Evolutionary conservation across 2,329 filamentous ascomycete species (phyloP), one percentile per base, ranked within the genome.

Genomic region (Talaromyces sp.): DNA sequence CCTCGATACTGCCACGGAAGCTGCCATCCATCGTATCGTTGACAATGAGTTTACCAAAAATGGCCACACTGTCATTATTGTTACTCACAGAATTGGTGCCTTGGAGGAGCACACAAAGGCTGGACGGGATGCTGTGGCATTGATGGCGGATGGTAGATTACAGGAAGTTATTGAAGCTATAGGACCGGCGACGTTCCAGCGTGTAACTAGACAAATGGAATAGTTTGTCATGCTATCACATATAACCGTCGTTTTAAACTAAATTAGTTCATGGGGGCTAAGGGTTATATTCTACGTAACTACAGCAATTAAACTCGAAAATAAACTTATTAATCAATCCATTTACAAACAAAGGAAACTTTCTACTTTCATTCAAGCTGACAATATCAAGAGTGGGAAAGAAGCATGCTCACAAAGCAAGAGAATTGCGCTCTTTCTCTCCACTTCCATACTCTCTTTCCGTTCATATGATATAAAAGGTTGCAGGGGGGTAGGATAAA

Each of bases 61-160:
- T 1, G 54, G 47, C 3, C 59, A 61, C 30, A 61, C 59, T n/a
- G 47, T 57, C 8, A 57, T 61, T 10, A 28, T 57, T 14, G 47
- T 61, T 53, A 33, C 54, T 47, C 59, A 61, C 51, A 28, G 33
- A 27, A 23, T 61, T 44, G 28, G 33, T 57, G 47, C 16, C 9
- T 36, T 61, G 44, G 34, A 44, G 27, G 34, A 57, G 40, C 27
- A 53, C 14, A 44, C 44, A 16, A 8, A 61, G 40, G 31, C 3
- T 27, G 54, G 59, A 40, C 42, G 59, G 31, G 28, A 57, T 57
- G 42, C 44, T 5, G 44, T 61, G 34, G 59, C 54, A 31, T n/a
- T 61, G 16, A 57, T 61, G n/a, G 59, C 44, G 18, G 44, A 61
- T 18, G 59, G 59, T 14, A 57, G 14, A 34, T 33, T 61, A 31